A percentile compares a stretch with the other conserved stretches of the same genome.
phyloP scores from a whole-genome alignment of 169 alveolate species.

The Blepharisma undulans region DNA sequence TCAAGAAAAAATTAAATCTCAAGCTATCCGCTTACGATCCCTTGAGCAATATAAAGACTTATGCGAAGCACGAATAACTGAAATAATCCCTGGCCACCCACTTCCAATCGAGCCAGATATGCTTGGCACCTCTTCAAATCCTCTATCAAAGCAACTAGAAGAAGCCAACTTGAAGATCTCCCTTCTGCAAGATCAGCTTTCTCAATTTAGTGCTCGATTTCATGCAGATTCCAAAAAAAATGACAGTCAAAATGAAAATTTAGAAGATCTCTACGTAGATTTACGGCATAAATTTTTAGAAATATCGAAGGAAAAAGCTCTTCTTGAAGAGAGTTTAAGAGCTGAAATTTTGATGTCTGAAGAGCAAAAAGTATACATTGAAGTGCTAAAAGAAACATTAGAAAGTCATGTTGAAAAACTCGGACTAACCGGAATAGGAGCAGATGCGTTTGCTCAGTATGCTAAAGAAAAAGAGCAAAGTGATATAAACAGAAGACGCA shows the following conservation, averaged over 20 bases:
- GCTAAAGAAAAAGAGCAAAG: slow-evolving; percentile 50
- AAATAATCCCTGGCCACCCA: slow-evolving; percentile 27
- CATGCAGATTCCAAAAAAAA: not conserved
- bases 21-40: slow-evolving; percentile 13
- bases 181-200: not conserved
- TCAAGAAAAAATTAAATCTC: slow-evolving; percentile 12
- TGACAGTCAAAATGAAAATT: not conserved
- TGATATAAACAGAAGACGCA: slow-evolving; percentile 39
- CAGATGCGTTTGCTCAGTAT: slow-evolving; percentile 48
- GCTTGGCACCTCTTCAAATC: slow-evolving; percentile 28
- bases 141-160: slow-evolving; percentile 39
- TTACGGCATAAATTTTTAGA: not conserved
- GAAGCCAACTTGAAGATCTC: slow-evolving; percentile 28
- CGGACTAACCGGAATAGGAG: not conserved
- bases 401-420: slow-evolving; percentile 11
- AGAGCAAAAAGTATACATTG: slow-evolving; percentile 60
- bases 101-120: slow-evolving; percentile 6
- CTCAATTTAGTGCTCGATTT: not conserved
- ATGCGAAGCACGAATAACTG: slow-evolving; percentile 25
- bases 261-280: not conserved
- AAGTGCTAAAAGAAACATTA: slow-evolving; percentile 58
- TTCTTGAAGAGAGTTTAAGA: slow-evolving; percentile 23
- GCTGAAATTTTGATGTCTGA: slow-evolving; percentile 49
- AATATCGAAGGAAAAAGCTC: not conserved
- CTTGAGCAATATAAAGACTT: slow-evolving; percentile 22